Evolutionary conservation across 495 filamentous ascomycete genomes (phyloP), one percentile per base, ranked within the genome.

Genomic region (Jackrogersella minutella): DNA sequence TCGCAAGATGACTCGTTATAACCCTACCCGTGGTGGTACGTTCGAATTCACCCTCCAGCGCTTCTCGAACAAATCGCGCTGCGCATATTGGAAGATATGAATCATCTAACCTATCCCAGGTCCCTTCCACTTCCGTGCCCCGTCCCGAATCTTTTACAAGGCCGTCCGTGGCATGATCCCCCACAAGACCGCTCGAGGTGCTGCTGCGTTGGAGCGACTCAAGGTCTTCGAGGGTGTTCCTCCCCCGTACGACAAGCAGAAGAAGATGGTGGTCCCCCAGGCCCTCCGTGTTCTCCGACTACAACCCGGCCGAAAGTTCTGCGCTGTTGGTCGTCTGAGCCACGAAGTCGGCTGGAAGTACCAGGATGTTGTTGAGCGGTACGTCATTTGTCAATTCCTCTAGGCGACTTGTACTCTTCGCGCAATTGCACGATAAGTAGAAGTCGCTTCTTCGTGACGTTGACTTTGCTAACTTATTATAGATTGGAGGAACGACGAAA

Each of bases 331-430:
- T 71, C 88, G 95, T 79, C 84, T 99, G 76, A 95, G 93, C 84
- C 93, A 97, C 80, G 95, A 99, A 84, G 93, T 98, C 74, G 95
- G 95, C 81, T 99, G 95, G 95, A 98, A 98, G 82, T 99, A 99
- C 90, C 89, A 96, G 86, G 93, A 97, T 78, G 93, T 98, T 82
- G 95, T 99, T 83, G 88, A 86, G 71, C 90, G 92, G 95, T 99
- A 82, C 74, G 93, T 89, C 51, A 44, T 28, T 5, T 41, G 28
- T 10, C 1, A 1, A 41, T 14, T 51, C 40, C 13, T 43, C 10
- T 34, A 22, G 19, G 36, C 28, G 22, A 22, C 16, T 21, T 68
- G 16, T 8, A 22, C 49, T 21, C 14, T 51, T 0, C 5, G 26
- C 28, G 19, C 5, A 47, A 3, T 47, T 13, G 1, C 31, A 43